Percentiles rank a stretch among this genome's conserved stretches.
Conservation (phyloP, 352 stramenopile genomes). For the Globisporangium barbulae region DNA sequence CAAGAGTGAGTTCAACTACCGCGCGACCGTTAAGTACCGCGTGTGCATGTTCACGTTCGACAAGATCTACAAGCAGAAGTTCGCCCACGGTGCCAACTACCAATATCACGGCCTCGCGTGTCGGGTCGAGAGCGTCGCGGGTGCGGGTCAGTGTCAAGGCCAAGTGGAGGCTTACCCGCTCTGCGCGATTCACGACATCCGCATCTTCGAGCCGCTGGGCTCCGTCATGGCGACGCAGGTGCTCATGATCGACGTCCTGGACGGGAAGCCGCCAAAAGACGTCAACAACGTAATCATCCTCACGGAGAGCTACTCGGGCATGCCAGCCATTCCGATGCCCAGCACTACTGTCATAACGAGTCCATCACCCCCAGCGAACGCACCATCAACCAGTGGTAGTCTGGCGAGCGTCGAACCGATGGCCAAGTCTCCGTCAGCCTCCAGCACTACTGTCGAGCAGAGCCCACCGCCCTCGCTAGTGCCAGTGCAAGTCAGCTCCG, state of each 20-base stretch:
- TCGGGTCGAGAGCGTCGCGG: neutral
- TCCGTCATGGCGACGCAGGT: constrained; percentile 11
- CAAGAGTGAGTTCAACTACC: constrained; percentile 41
- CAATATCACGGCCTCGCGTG: constrained; percentile 13
- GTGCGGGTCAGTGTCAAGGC: neutral
- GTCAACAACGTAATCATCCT: constrained; percentile 4
- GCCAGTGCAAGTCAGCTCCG: neutral
- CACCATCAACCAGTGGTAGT: neutral
- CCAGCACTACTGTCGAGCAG: neutral
- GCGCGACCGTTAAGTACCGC: constrained; percentile 91
- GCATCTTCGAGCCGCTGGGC: constrained; percentile 6
- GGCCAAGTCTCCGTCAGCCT: neutral
- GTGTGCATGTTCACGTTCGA: constrained; percentile 85
- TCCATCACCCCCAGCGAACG: neutral
- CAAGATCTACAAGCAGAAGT: constrained; percentile 81
- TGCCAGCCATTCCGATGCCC: neutral
- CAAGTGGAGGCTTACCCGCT: constrained; percentile 3
- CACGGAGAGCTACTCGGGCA: neutral
- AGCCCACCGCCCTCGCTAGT: neutral
- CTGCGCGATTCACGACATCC: constrained; percentile 13
- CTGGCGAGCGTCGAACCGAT: neutral
- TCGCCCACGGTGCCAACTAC: constrained; percentile 8
- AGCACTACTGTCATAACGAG: neutral
- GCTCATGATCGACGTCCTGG: constrained; percentile 4
- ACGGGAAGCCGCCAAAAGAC: constrained; percentile 7